phyloP scores from a whole-genome alignment of 2,329 filamentous ascomycete species.

The Talaromyces amestolkiae region DNA sequence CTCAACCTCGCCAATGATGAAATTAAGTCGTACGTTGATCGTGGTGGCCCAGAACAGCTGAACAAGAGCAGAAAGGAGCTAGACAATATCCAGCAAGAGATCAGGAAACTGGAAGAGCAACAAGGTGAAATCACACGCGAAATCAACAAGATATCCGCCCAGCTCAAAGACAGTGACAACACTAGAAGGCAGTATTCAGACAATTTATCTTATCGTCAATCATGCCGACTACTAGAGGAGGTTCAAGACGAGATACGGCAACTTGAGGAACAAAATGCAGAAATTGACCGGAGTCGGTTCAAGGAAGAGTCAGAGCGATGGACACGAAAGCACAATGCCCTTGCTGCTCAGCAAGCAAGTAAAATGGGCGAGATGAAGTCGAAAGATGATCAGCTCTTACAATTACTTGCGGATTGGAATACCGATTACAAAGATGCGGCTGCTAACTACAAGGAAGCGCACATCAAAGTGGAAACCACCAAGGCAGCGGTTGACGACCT shows the following conservation, averaged over 20 bases:
- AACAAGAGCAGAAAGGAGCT: constrained; percentile 68
- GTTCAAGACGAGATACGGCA: constrained; percentile 69
- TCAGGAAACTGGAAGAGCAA: constrained; percentile 65
- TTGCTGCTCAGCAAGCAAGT: constrained; percentile 69
- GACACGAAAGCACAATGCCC: constrained; percentile 65
- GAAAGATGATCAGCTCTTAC: constrained; percentile 75
- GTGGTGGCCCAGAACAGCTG: constrained; percentile 71
- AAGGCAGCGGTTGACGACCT: constrained; percentile 92
- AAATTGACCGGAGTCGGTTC: constrained; percentile 75
- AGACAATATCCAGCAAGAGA: constrained; percentile 62
- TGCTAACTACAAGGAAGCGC: constrained; percentile 75
- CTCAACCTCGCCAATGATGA: constrained; percentile 72
- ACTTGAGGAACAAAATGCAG: constrained; percentile 74
- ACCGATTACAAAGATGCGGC: constrained; percentile 83
- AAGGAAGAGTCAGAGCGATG: constrained; percentile 65
- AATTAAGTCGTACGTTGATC: constrained; percentile 75
- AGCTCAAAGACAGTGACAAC: constrained; percentile 74
- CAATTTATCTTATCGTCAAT: constrained; percentile 81
- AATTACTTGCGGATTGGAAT: constrained; percentile 75
- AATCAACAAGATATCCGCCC: constrained; percentile 73
- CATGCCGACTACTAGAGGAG: constrained; percentile 64
- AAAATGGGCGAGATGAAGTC: constrained; percentile 76
- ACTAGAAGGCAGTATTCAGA: constrained; percentile 85
- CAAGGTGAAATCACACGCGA: constrained; percentile 64
- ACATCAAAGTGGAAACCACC: constrained; percentile 86